phyloP scores from a whole-genome alignment of 352 stramenopile genomes.

The Blastocystis sp. region DNA sequence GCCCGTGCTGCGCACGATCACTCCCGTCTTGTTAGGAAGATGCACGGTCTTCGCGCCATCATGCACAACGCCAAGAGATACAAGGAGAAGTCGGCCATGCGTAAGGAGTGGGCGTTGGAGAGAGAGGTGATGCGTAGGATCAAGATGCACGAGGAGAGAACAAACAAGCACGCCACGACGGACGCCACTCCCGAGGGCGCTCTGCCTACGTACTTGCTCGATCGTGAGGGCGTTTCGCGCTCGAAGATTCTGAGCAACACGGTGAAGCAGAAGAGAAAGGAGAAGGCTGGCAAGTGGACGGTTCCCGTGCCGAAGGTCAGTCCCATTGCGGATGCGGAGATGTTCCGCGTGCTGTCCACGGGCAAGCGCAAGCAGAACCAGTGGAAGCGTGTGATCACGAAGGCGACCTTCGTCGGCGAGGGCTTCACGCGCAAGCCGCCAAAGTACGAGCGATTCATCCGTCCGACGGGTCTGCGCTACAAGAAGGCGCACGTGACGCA shows the following conservation, averaged over 20 bases:
- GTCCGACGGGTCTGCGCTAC: conserved; percentile 94
- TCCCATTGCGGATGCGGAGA: conserved; percentile 98
- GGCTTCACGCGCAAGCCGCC: conserved; percentile 98
- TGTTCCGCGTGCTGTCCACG: conserved; percentile 97
- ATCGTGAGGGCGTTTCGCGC: conserved; percentile 93
- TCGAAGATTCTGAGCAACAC: conserved; percentile 99
- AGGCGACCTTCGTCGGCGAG: conserved; percentile 97
- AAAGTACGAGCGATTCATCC: conserved; percentile 99
- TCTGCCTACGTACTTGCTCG: conserved; percentile 95
- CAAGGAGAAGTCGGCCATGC: conserved; percentile 99
- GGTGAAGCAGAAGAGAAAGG: conserved; percentile 99
- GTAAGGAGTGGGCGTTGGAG: conserved; percentile 83
- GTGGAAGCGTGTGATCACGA: conserved; percentile 88
- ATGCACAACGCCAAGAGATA: conserved; percentile 98
- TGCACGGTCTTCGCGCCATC: conserved; percentile 94
- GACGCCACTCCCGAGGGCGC: conserved; percentile 91
- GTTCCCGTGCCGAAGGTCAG: conserved; percentile 97
- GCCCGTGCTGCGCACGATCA: conserved; percentile 92
- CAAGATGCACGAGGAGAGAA: conserved; percentile 94
- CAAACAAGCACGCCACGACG: conserved; percentile 96
- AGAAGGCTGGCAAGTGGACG: conserved; percentile 99
- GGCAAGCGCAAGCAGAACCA: conserved; percentile 89
- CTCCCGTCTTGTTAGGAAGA: conserved; percentile 96
- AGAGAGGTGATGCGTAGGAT: conserved; percentile 74
- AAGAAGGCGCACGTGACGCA: conserved; percentile 99